phyloP scores from a whole-genome alignment of 2,329 filamentous ascomycete species.

The Botrytis medusae region DNA sequence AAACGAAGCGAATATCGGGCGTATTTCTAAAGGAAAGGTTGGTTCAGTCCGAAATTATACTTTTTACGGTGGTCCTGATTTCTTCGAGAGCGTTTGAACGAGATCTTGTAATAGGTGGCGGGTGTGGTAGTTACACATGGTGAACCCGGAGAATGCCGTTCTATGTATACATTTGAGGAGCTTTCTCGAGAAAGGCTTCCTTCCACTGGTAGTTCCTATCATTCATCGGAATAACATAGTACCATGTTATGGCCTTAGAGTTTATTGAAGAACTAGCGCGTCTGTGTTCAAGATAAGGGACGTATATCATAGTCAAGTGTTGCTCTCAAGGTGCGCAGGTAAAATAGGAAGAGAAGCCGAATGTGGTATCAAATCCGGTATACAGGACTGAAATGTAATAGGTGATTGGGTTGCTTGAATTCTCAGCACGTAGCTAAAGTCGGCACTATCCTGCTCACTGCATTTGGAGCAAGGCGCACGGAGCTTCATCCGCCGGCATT shows the following conservation, averaged over 20 bases:
- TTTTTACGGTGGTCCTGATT: not conserved
- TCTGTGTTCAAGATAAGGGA: no score
- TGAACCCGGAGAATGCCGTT: not conserved
- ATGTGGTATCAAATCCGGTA: not conserved
- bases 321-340: not conserved
- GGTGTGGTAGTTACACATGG: not conserved
- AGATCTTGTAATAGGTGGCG: not conserved
- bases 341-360: constrained; percentile 1
- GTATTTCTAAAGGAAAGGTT: not conserved
- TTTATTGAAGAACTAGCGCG: not conserved
- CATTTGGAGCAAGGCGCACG: not conserved
- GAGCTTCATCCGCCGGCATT: not conserved
- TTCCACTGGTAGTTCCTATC: not conserved
- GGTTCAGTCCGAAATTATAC: not conserved
- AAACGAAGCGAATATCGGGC: not conserved
- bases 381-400: no score
- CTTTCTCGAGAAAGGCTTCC: not conserved
- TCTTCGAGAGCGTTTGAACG: not conserved
- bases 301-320: not conserved
- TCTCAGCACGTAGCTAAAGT: not conserved
- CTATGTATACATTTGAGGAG: not conserved
- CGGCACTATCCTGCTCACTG: not conserved
- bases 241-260: no score
- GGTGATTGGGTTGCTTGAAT: not conserved
- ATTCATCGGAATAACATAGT: no score